Percentiles rank a stretch among this genome's conserved stretches.
Conservation (phyloP, 805 yeast genomes). For the Kregervanrija delftensis region DNA sequence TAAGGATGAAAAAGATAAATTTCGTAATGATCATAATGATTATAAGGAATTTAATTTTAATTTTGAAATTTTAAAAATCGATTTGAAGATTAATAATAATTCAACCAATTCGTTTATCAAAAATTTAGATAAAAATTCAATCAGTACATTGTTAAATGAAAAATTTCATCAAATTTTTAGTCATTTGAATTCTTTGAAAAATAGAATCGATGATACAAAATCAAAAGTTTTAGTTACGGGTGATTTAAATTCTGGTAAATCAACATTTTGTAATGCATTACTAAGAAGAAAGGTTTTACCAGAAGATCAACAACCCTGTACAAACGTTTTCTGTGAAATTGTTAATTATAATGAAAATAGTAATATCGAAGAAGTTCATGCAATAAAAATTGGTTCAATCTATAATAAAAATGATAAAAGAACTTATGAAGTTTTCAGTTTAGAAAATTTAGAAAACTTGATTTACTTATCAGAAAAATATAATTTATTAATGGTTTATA, state of each 20-base stretch:
- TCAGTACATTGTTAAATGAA: conserved; percentile 62
- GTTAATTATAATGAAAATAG: conserved; percentile 72
- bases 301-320: conserved; percentile 96
- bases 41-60: conserved; percentile 13
- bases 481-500: conserved; percentile 70
- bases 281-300: conserved; percentile 75
- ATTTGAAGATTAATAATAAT: conserved; percentile 46
- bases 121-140: conserved; percentile 57
- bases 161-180: conserved; percentile 58
- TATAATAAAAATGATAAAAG: conserved; percentile 54
- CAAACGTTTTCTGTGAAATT: conserved; percentile 93
- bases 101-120: conserved; percentile 39
- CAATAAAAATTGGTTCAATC: conserved; percentile 52
- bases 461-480: conserved; percentile 71
- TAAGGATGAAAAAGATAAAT: no score
- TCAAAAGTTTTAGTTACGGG: conserved; percentile 96
- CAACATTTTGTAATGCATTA: conserved; percentile 90
- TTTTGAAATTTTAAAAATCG: conserved; percentile 59
- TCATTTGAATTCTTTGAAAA: conserved; percentile 66
- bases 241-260: conserved; percentile 93
- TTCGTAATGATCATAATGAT: neutral
- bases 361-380: conserved; percentile 87
- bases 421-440: conserved; percentile 50
- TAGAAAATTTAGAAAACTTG: conserved; percentile 56
- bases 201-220: conserved; percentile 82